A percentile compares a stretch with the other conserved stretches of the same genome.
phyloP scores from a whole-genome alignment of 2,329 filamentous ascomycete species.

The Pezicula rhizophila region DNA sequence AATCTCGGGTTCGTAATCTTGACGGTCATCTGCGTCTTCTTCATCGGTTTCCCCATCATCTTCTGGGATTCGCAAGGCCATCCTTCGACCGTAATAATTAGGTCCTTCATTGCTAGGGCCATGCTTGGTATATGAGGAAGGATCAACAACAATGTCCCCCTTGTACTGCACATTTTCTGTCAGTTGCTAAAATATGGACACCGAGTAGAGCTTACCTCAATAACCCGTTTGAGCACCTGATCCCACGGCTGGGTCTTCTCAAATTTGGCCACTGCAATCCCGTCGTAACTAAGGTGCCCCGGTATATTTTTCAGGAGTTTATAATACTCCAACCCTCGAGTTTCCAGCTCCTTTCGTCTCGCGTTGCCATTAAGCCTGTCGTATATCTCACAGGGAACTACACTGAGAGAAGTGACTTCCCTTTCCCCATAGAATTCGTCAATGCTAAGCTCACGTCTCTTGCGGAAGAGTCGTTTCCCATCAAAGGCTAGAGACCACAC shows the following conservation, averaged over 20 bases:
- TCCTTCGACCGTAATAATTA: background rate
- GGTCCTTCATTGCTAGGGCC: background rate
- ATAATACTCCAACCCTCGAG: background rate
- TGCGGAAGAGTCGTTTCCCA: slow-evolving; percentile 13
- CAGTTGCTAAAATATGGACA: background rate
- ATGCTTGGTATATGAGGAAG: background rate
- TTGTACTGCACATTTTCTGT: background rate
- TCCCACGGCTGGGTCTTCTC: too few relatives aligned
- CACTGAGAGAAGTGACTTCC: slow-evolving; percentile 15
- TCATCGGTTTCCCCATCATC: background rate
- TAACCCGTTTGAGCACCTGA: too few relatives aligned
- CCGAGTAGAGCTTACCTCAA: too few relatives aligned
- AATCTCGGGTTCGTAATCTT: background rate
- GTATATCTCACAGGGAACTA: slow-evolving; percentile 13
- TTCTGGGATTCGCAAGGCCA: background rate
- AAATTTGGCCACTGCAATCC: background rate
- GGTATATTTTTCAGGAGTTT: background rate
- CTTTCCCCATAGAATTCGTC: slow-evolving; percentile 14
- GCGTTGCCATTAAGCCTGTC: background rate
- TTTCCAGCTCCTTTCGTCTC: background rate
- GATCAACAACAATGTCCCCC: background rate
- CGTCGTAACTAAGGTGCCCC: background rate
- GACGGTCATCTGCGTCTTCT: background rate
- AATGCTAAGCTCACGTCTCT: slow-evolving; percentile 12
- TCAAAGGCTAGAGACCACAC: slow-evolving; percentile 20